Percentiles rank a stretch among this genome's conserved stretches.
These are phyloP conservation scores for Larix kaempferi DNA, from an alignment of 75 land plant species.

Conservation along the genomic window DNA sequence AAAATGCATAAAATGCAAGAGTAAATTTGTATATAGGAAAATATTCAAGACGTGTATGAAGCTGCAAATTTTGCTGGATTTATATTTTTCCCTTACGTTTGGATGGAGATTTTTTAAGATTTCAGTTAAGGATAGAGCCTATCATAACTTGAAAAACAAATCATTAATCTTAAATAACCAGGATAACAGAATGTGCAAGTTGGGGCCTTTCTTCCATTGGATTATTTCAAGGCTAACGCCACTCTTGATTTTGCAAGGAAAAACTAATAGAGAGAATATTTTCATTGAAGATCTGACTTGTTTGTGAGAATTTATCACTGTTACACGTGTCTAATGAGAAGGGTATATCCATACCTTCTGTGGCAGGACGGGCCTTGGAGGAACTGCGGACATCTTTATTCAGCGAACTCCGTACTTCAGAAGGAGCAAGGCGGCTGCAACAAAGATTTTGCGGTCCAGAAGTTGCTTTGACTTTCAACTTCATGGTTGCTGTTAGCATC, in stretches of 20 bases:
- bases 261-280: not conserved
- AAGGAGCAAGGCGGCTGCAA: constrained; percentile 61
- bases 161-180: too few species aligned
- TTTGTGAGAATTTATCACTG: not conserved
- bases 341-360: constrained; percentile 4
- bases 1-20: too few species aligned
- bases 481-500: constrained; percentile 57
- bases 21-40: too few species aligned
- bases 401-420: constrained; percentile 50
- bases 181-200: too few species aligned
- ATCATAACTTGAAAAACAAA: too few species aligned
- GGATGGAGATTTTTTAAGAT: too few species aligned
- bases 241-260: not conserved
- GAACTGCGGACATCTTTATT: constrained; percentile 42
- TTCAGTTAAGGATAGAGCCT: too few species aligned
- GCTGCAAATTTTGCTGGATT: too few species aligned
- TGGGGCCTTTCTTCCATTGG: too few species aligned
- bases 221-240: not conserved
- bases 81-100: too few species aligned
- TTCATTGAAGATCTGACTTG: not conserved
- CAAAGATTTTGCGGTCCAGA: constrained; percentile 61
- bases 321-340: not conserved
- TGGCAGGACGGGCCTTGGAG: constrained; percentile 43
- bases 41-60: too few species aligned
- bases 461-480: constrained; percentile 67